These are phyloP conservation scores for Xerocomus minutiporus DNA, from an alignment of 1,284 basidiomycete species.

Conservation along the genomic window DNA sequence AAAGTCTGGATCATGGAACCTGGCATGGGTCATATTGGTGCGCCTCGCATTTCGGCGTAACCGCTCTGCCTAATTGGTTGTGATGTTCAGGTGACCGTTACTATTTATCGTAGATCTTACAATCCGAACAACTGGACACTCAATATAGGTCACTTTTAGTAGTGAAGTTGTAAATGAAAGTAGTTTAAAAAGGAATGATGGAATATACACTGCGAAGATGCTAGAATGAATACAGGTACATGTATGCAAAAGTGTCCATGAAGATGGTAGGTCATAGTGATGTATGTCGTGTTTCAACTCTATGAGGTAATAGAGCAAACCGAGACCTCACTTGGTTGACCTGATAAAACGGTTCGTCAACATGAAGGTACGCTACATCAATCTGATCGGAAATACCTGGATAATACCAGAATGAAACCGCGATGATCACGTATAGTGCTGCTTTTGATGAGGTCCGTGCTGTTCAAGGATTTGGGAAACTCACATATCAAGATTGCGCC, in stretches of 20 bases:
- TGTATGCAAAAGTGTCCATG: not conserved
- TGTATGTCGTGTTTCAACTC: conserved; percentile 2
- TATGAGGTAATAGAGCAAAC: conserved; percentile 13
- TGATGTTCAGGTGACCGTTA: conserved; percentile 42
- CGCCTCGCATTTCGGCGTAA: conserved; percentile 16
- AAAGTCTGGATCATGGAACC: conserved; percentile 76
- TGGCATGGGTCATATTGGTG: conserved; percentile 80
- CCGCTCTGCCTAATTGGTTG: conserved; percentile 6
- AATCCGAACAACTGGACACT: conserved; percentile 6
- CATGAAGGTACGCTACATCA: not conserved
- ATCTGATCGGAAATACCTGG: conserved; percentile 27
- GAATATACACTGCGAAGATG: conserved; percentile 14
- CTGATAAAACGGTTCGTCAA: conserved; percentile 13
- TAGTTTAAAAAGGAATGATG: conserved; percentile 14
- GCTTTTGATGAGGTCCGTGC: not conserved
- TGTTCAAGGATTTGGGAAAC: conserved; percentile 13
- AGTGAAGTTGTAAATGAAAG: conserved; percentile 4
- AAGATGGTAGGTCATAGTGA: conserved; percentile 5
- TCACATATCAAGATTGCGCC: conserved; percentile 70
- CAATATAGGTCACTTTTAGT: conserved; percentile 7
- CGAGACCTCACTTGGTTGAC: conserved; percentile 23
- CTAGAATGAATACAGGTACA: conserved; percentile 7
- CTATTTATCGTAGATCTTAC: conserved; percentile 33
- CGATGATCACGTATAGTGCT: conserved; percentile 39
- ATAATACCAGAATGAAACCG: conserved; percentile 41